Conservation (phyloP, 2,329 filamentous ascomycete genomes). For the Paecilomyces formosus region DNA sequence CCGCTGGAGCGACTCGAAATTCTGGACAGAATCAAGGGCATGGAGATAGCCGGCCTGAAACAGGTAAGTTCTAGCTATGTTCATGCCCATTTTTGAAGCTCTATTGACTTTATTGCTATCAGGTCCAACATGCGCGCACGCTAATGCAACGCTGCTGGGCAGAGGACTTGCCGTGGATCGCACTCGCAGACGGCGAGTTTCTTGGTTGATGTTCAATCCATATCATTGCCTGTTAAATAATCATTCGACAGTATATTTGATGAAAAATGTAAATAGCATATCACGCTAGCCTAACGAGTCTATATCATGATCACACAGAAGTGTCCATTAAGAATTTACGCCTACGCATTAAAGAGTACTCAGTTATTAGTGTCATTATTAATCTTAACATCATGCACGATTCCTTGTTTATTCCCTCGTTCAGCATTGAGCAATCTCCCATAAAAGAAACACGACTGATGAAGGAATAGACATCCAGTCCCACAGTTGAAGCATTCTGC, state of each 20-base stretch:
- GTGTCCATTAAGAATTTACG: no score
- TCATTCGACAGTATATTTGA: background rate
- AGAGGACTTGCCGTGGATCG: conserved; percentile 29
- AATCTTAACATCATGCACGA: no score
- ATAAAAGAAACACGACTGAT: no score
- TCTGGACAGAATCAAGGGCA: conserved; percentile 56
- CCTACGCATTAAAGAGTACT: no score
- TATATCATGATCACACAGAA: no score
- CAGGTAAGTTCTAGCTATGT: conserved; percentile 47
- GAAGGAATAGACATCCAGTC: no score
- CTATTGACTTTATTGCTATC: background rate
- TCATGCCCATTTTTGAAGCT: background rate
- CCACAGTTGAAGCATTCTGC: background rate
- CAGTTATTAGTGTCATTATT: no score
- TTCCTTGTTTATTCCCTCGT: no score
- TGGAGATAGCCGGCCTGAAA: conserved; percentile 68
- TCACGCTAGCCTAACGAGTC: no score
- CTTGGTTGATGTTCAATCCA: conserved; percentile 21
- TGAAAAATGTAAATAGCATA: background rate
- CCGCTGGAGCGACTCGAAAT: conserved; percentile 52
- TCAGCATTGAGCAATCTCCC: no score
- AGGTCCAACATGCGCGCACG: conserved; percentile 34
- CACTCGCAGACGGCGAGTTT: conserved; percentile 32
- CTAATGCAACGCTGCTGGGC: conserved; percentile 36
- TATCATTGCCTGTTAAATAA: no score